Evolutionary conservation across 2,329 filamentous ascomycete genomes (phyloP), one percentile per base, ranked within the genome.

Genomic region (Alternaria sp.): DNA sequence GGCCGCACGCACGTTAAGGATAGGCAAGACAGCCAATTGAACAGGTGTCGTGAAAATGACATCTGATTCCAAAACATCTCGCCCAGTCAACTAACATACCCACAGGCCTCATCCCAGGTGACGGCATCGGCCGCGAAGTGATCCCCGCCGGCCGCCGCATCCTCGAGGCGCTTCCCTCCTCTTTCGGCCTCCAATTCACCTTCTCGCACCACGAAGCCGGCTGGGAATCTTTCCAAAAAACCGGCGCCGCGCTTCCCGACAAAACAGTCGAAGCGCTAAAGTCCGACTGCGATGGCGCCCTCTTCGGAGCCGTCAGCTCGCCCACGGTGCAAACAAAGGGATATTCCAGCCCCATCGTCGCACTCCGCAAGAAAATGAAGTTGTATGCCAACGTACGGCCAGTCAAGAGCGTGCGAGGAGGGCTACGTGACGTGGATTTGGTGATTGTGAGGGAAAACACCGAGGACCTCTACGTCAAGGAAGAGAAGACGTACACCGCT

Each of bases 391-490:
- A 99, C 78, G 93, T 99, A 50, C 91, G 95, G 36, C 94, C 94
- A 53, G 95, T 98, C 78, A 97, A 97, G 84, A 90, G 90, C 44
- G 87, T 92, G 63, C 74, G 83, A 62, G 90, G 87, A 33, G 85
- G 86, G 54, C 77, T 79, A 9, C 76, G 77, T 49, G 90, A 90
- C 63, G 93, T 97, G 74, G 95, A 99, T 81, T 90, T 99, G 78
- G 95, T 99, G 73, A 99, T 98, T 72, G 95, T 98, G 54, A 91
- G 95, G 66, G 95, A 99, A 81, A 99, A 99, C 84, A 99, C 95
- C 31, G 95, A 99, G 82, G 95, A 99, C 78, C 86, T 99, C 39
- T 97, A 97, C 80, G 94, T 99, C 71, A 98, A 98, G 83, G 91
- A 98, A 79, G 95, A 99, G 83, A 89, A 84, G 78, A 97, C 93